Evolutionary conservation across 2,329 filamentous ascomycete species (phyloP).

Genomic region (Aureobasidium lini): DNA sequence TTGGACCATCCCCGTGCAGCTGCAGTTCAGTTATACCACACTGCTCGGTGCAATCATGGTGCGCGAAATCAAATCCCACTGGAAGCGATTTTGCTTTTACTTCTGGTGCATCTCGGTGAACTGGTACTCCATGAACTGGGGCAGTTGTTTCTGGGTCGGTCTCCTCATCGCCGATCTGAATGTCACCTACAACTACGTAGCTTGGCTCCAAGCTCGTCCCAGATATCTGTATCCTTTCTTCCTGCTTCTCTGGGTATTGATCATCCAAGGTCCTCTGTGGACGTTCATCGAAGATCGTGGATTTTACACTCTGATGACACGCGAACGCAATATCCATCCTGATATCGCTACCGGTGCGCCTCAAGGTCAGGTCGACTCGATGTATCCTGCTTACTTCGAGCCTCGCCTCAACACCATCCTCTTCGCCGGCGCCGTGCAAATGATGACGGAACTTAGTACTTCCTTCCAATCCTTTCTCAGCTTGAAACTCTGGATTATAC

Average conservation of each 20-base stretch:
- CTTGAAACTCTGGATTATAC: constrained; percentile 30
- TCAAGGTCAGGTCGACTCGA: constrained; percentile 28
- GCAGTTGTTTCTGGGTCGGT: constrained; percentile 39
- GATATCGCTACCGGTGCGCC: constrained; percentile 32
- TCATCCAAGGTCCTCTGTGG: constrained; percentile 23
- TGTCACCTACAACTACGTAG: constrained; percentile 38
- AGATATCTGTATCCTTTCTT: constrained; percentile 33
- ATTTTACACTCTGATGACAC: constrained; percentile 32
- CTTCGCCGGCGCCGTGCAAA: constrained; percentile 31
- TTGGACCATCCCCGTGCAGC: constrained; percentile 44
- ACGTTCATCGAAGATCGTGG: constrained; percentile 32
- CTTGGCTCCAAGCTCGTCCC: constrained; percentile 30
- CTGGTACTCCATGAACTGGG: constrained; percentile 43
- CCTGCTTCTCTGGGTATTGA: constrained; percentile 19
- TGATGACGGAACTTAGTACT: constrained; percentile 29
- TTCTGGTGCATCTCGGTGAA: constrained; percentile 36
- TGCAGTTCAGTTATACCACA: constrained; percentile 40
- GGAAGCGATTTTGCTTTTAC: constrained; percentile 42
- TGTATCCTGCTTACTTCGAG: constrained; percentile 37
- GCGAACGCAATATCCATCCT: constrained; percentile 39
- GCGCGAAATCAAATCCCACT: constrained; percentile 37
- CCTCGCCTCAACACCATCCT: constrained; percentile 39
- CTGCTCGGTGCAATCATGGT: constrained; percentile 37
- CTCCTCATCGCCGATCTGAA: constrained; percentile 41
- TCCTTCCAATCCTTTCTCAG: constrained; percentile 36